These are phyloP conservation scores for Argentina anserina DNA, from an alignment of 306 rosid species.

Conservation along the genomic window DNA sequence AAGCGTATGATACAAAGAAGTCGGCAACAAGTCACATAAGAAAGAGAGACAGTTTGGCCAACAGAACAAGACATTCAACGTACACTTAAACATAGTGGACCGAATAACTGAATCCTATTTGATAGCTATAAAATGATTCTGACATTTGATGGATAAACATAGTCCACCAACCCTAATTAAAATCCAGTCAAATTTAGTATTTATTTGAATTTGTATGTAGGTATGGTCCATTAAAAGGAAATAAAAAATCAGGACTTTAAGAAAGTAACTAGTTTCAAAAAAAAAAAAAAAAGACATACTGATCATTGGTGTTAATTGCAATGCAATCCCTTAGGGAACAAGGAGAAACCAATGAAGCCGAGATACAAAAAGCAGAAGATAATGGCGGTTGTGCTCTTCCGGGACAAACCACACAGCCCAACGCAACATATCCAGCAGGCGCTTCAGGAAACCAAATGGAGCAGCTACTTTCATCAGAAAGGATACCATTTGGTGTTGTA, in stretches of 20 bases:
- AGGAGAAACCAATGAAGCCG: slow-evolving; percentile 66
- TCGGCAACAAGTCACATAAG: neutral
- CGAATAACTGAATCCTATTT: neutral
- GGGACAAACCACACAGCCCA: slow-evolving; percentile 82
- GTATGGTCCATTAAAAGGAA: neutral
- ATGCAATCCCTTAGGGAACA: slow-evolving; percentile 80
- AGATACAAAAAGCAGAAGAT: slow-evolving; percentile 74
- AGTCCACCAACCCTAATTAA: neutral
- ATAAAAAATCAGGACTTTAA: neutral
- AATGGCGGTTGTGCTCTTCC: slow-evolving; percentile 67
- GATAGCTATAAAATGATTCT: neutral
- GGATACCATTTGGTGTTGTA: slow-evolving; percentile 17
- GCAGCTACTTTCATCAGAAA: slow-evolving; percentile 42
- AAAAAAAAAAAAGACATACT: slow-evolving; percentile 43
- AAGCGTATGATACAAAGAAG: neutral
- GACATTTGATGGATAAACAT: neutral
- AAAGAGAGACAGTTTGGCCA: neutral
- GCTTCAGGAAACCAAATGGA: slow-evolving; percentile 96
- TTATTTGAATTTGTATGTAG: neutral
- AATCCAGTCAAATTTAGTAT: neutral
- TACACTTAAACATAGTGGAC: neutral
- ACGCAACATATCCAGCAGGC: slow-evolving; percentile 82
- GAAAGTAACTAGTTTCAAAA: neutral
- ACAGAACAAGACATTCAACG: neutral
- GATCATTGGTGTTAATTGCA: slow-evolving; percentile 44